Evolutionary conservation across 306 rosid species (phyloP), one percentile per base, ranked within the genome.

Genomic region (Vachellia pachyceras): DNA sequence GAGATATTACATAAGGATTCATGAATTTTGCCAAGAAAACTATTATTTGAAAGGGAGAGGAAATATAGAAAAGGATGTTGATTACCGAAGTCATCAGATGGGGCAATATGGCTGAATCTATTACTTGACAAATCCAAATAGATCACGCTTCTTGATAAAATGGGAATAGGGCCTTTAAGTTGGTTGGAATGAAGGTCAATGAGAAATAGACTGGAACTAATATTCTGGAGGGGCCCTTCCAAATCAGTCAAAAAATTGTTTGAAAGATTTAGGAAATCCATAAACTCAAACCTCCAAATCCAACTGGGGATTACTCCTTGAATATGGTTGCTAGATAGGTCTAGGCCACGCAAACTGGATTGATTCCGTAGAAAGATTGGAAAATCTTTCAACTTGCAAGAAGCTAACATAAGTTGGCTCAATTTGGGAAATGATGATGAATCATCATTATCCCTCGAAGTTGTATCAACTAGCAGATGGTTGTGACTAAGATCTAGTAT

Each of bases 121-220:
- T 90, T 88, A 42, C 1, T 20, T 4, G 94, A 84, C 52, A 29
- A 84, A 39, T 83, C 91, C 57, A 90, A 22, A 71, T 63, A 83
- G 5, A 0, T 0, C 5, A n/a, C 37, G 47, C 0, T 0, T 52
- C 61, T 61, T 13, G 77, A 49, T 13, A 81, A 37, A 14, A 60
- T 5, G 0, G 88, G 81, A 25, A 73, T 42, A 5, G 49, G n/a
- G 1, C 90, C 92, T 13, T n/a, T 40, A 22, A 90, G 80, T 50
- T 83, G 83, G 72, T 88, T 90, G n/a, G 80, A 85, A 73, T 76
- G 89, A 66, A 90, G 86, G 57, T 88, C 92, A 76, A 88, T 60
- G 10, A 10, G 0, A 44, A 0, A 0, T 20, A 83, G 7, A 14
- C 0, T 44, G 29, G 85, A 77, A 33, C 40, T 20, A 10, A 74